These are phyloP conservation scores for Pluteus cervinus DNA, from an alignment of 768 basidiomycete genomes.

Conservation along the genomic window DNA sequence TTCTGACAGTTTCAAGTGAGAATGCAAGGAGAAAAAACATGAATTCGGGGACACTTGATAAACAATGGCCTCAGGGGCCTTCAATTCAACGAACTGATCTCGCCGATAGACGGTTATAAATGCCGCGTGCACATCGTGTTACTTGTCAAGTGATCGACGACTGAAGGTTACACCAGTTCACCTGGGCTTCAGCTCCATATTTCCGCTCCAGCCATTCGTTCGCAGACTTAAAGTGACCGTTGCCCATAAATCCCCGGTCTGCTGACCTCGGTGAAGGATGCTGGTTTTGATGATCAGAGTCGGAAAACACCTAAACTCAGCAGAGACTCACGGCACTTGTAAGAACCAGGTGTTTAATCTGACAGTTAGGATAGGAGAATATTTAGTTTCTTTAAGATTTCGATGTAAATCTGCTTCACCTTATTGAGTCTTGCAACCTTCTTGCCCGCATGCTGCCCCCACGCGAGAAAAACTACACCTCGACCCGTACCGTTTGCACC, in stretches of 20 bases:
- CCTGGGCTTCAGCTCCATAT: slow-evolving; percentile 65
- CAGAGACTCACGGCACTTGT: slow-evolving; percentile 59
- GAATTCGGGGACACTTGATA: too few relatives aligned
- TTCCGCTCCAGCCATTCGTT: slow-evolving; percentile 81
- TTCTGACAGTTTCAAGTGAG: too few relatives aligned
- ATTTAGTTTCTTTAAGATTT: neutral
- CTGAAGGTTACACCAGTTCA: slow-evolving; percentile 61
- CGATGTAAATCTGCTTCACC: slow-evolving; percentile 29
- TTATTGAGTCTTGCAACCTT: slow-evolving; percentile 71
- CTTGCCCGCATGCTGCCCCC: slow-evolving; percentile 86
- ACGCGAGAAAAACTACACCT: slow-evolving; percentile 77
- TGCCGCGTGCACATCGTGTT: too few relatives aligned
- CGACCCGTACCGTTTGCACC: slow-evolving; percentile 48
- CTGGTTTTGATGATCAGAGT: slow-evolving; percentile 26
- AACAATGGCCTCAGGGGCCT: too few relatives aligned
- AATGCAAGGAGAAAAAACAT: too few relatives aligned
- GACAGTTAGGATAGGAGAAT: neutral
- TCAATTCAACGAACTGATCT: too few relatives aligned
- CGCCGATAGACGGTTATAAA: too few relatives aligned
- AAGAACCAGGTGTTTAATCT: slow-evolving; percentile 80
- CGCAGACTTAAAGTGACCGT: slow-evolving; percentile 81
- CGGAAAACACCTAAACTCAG: slow-evolving; percentile 6
- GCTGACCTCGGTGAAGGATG: slow-evolving; percentile 86
- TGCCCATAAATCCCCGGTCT: slow-evolving; percentile 77
- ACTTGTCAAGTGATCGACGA: too few relatives aligned